Evolutionary conservation across 306 rosid genomes (phyloP).

Genomic region (Castanea mollissima): DNA sequence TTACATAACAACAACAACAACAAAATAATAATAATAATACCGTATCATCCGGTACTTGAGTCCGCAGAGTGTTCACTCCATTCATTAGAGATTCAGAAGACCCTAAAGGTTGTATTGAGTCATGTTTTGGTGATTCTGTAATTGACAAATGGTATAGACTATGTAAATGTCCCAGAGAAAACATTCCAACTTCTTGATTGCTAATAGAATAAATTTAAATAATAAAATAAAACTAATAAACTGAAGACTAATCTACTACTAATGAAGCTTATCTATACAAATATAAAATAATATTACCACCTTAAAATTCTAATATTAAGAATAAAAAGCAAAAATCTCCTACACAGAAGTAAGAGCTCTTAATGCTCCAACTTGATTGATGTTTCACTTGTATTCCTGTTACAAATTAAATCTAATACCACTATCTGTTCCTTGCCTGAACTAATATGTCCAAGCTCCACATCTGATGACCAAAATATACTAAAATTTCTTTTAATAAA

Average conservation of each 20-base stretch:
- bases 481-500: not conserved
- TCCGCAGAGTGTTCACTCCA: slow-evolving; percentile 35
- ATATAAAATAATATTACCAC: not conserved
- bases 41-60: slow-evolving; percentile 40
- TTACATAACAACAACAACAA: not conserved
- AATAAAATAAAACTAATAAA: not conserved
- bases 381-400: not conserved
- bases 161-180: not conserved
- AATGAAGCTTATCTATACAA: not conserved
- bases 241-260: not conserved
- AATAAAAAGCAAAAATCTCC: not conserved
- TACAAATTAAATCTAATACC: not conserved
- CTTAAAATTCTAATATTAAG: not conserved
- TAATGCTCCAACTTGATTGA: not conserved
- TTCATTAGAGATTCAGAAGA: slow-evolving; percentile 35
- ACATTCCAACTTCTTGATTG: slow-evolving; percentile 7
- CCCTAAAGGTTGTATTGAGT: slow-evolving; percentile 39
- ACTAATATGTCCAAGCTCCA: not conserved
- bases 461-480: not conserved
- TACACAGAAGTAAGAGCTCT: not conserved
- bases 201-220: not conserved
- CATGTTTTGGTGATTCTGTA: slow-evolving; percentile 51
- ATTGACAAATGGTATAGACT: slow-evolving; percentile 4
- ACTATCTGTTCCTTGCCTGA: not conserved
- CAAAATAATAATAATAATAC: slow-evolving; percentile 26